Base-by-base conservation (phyloP, 495 filamentous ascomycete species). In the Parathielavia appendiculata region DNA sequence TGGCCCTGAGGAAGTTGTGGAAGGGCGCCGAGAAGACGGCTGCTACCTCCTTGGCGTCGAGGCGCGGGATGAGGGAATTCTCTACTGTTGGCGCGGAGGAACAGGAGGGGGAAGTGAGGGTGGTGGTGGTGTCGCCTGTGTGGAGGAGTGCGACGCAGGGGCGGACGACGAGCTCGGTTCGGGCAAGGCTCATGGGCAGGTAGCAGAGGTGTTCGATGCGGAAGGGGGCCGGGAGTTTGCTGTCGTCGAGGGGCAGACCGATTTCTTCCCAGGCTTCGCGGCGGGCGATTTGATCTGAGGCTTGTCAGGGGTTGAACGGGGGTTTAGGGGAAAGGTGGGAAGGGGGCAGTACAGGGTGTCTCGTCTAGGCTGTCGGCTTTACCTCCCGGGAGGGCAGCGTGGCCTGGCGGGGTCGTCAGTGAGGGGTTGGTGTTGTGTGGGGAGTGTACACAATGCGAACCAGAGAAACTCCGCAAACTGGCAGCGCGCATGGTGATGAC, bases 191-290 rank as follows among this genome's bases (percentile, higher is more conserved):
- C 44, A 83, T 80, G 36, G 91, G 91, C 5, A 96, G 77, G 70
- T 90, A 83, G 72, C 88, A 90, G 53, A 97, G 82, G 59, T 91
- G 88, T 70, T 95, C 90, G 63, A 95, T 84, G 50, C 76, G 67
- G 73, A 93, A 95, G 5, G 87, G 87, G 0, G 71, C 61, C 0
- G 87, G 88, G 13, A 93, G 75, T 54, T 79, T 76, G 43, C 73
- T 64, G 64, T 83, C 75, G 62, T 83, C 80, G 51, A 82, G 76
- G 9, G 91, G 87, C 0, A 96, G 82, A 1, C 91, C 91, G 68
- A 96, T 95, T 72, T 96, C 91, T 66, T 96, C 91, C 66, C 78
- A 84, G 13, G 91, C 91, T 79, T 96, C 91, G 67, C 91, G 83
- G 19, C 91, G 84, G 22, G 91, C 89, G 47, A 90, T 93, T 67